phyloP scores from a whole-genome alignment of 345 rosid species.

The Alliaria petiolata region DNA sequence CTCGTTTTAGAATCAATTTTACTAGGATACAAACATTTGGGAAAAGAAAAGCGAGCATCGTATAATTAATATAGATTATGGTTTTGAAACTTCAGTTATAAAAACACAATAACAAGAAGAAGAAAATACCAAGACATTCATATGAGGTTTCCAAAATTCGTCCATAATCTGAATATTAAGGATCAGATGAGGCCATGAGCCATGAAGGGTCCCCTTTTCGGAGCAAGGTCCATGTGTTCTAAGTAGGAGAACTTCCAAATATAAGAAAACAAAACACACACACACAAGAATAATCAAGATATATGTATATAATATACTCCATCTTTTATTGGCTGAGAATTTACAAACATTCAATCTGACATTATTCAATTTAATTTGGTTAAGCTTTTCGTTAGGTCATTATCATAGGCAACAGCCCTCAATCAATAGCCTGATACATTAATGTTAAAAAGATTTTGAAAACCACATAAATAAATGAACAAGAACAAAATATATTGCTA shows the following conservation, averaged over 20 bases:
- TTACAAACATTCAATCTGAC: constrained; percentile 34
- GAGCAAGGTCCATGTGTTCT: background rate
- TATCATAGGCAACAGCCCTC: constrained; percentile 25
- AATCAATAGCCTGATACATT: constrained; percentile 22
- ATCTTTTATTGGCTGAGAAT: constrained; percentile 20
- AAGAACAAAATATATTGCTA: constrained; percentile 13
- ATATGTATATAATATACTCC: no score
- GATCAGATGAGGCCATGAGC: background rate
- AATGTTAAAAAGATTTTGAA: background rate
- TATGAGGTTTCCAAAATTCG: background rate
- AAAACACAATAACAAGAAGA: background rate
- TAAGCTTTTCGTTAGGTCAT: constrained; percentile 28
- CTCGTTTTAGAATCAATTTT: background rate
- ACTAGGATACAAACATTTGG: background rate
- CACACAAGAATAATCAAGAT: constrained; percentile 5
- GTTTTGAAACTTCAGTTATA: background rate
- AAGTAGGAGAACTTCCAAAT: background rate
- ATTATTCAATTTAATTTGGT: constrained; percentile 22
- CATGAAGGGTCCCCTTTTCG: background rate
- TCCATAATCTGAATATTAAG: background rate
- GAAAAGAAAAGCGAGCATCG: background rate
- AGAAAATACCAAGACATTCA: background rate
- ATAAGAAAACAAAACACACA: constrained; percentile 8
- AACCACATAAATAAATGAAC: constrained; percentile 13
- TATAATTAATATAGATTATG: background rate